Evolutionary conservation across 208 protist genomes (phyloP), one percentile per base, ranked within the genome.

Genomic region (Wallacemonas sp.): DNA sequence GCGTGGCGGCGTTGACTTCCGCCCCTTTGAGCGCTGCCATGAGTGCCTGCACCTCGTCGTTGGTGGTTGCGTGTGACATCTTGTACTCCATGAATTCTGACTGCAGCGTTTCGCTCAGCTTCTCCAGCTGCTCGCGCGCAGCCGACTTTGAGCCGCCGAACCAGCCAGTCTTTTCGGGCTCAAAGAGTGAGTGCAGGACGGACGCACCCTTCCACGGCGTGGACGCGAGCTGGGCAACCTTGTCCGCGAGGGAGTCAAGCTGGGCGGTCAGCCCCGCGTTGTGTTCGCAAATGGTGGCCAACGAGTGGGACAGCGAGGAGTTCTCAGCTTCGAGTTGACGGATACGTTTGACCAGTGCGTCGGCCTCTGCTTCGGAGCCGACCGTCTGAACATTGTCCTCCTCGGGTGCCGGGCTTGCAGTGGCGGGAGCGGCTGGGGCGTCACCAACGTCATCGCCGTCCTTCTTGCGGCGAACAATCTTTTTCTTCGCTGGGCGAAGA

Each of bases 201-300:
- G 85, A 80, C 0, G 86, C 83, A 0, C 26, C 52, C 32, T 80
- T 30, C 3, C 90, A 58, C 5, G 83, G 82, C 23, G 66, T 54
- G 24, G 56, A 47, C 32, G 76, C 58, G 21, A 93, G 66, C 39
- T 63, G 43, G 1, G 55, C 72, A 39, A 79, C 65, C 67, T 88
- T 92, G 58, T 75, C 62, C 47, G 87, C 52, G 29, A 87, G 41
- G 5, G 46, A 3, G 0, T 69, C 49, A 4, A 93, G 48, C 39
- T 80, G 61, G 6, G 24, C 48, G 0, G 76, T 68, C 19, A 96
- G 78, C n/a, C 58, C 65, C 0, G 77, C 68, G 67, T 94, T 96
- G 48, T 96, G 84, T n/a, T 93, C 85, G 47, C 87, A 94, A 9
- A 96, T 71, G 56, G 84, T 88, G 6, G 81, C 65, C 21, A 96